Evolutionary conservation across 2,329 filamentous ascomycete species (phyloP).

Genomic region (Fusarium torulosum): DNA sequence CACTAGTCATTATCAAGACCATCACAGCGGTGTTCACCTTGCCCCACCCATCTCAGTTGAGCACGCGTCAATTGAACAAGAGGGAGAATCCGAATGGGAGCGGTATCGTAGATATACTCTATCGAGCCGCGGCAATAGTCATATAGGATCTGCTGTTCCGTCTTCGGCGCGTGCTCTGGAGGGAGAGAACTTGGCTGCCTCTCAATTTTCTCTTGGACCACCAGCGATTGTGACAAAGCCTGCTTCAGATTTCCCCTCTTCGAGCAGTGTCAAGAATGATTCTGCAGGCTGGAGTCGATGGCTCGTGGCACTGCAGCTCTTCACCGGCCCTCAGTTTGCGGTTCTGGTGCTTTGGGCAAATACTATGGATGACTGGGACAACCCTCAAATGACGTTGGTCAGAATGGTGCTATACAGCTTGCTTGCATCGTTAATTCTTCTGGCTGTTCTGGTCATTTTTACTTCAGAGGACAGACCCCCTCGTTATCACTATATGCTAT

Average conservation of each 20-base stretch:
- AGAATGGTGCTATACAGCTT: constrained; percentile 73
- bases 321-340: constrained; percentile 88
- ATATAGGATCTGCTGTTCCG: constrained; percentile 27
- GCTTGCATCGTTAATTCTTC: constrained; percentile 73
- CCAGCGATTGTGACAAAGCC: constrained; percentile 49
- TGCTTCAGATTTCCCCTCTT: constrained; percentile 51
- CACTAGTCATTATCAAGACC: constrained; percentile 34
- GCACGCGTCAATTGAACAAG: constrained; percentile 53
- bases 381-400: constrained; percentile 64
- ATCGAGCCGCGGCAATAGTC: constrained; percentile 44
- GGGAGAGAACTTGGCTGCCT: constrained; percentile 38
- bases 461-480: constrained; percentile 77
- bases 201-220: constrained; percentile 40
- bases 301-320: constrained; percentile 86
- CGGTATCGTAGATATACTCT: constrained; percentile 65
- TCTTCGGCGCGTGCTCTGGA: constrained; percentile 38
- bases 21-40: constrained; percentile 47
- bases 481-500: constrained; percentile 81
- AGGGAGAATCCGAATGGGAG: constrained; percentile 70
- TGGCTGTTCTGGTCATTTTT: constrained; percentile 75
- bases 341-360: constrained; percentile 82
- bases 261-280: constrained; percentile 54
- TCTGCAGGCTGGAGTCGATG: constrained; percentile 85
- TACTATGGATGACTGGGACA: constrained; percentile 68
- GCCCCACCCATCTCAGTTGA: constrained; percentile 55